Base-by-base conservation (phyloP, 768 basidiomycete genomes). In the Sporobolomyces roseus region DNA sequence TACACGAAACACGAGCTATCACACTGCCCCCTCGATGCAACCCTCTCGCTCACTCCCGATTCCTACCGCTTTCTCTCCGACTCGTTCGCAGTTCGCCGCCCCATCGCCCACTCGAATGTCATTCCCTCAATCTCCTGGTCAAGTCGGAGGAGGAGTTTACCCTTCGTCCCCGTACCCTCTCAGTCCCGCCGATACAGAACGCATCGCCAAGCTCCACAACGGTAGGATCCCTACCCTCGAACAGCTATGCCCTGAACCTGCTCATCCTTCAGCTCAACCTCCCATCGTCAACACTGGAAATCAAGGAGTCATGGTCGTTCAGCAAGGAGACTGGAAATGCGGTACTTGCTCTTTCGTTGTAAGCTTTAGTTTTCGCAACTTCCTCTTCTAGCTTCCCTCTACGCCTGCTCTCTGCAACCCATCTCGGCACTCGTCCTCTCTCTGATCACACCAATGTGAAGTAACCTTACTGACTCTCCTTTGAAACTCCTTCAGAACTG, bases 231-330 rank as follows among this genome's bases (percentile, higher is more conserved):
- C 70, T 5, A 51, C 59, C 4, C 38, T 67, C 33, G 52, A 67
- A 46, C 70, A 71, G 43, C 59, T 71, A 29, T 58, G 61, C 10
- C 70, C 63, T 4, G 66, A 67, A 10, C 51, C 38, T 1, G 27
- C 32, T 12, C 13, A 14, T 19, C 32, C 56, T 2, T 62, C 45
- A 8, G 16, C 27, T 0, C 49, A 63, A 23, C 51, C 36, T 13
- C 71, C 71, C 2, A 67, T 72, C 38, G 58, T 72, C 71, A 72
- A 72, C 61, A 72, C 70, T 12, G 70, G 70, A 21, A 67, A 68
- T 21, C 41, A 48, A 16, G 71, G 71, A 6, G 63, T 63, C 8
- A 72, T 72, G 71, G 49, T 72, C 54, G 63, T 72, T 2, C 71
- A 72, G 50, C 59, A 54, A 3, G 71, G 71, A 0, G 71, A 72